phyloP scores from a whole-genome alignment of 768 basidiomycete species.

The Phanerodontia chrysosporium region DNA sequence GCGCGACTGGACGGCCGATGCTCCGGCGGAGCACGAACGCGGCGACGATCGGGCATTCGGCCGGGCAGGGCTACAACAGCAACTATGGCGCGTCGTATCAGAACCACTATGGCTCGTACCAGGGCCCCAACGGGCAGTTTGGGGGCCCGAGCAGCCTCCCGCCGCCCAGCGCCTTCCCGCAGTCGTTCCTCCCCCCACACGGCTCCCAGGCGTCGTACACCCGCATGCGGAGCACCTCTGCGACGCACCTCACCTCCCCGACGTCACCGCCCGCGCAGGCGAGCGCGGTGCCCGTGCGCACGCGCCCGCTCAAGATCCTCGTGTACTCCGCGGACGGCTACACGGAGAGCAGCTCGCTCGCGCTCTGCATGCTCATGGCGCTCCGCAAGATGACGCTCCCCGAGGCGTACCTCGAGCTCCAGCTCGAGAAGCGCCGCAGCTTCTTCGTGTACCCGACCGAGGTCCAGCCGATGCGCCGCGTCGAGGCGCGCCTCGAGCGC shows the following conservation, averaged over 20 bases:
- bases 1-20: neutral
- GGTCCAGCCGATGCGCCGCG: slow-evolving; percentile 61
- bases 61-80: neutral
- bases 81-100: neutral
- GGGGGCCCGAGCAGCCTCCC: slow-evolving; percentile 20
- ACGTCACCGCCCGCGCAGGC: slow-evolving; percentile 1
- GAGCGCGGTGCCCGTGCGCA: slow-evolving; percentile 29
- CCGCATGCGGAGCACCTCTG: slow-evolving; percentile 24
- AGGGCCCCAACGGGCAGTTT: neutral
- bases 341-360: slow-evolving; percentile 88
- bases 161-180: slow-evolving; percentile 23
- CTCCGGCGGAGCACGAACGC: slow-evolving; percentile 12
- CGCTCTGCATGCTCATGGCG: slow-evolving; percentile 84
- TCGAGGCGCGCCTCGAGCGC: slow-evolving; percentile 51
- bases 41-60: slow-evolving; percentile 8
- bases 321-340: slow-evolving; percentile 86
- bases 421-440: slow-evolving; percentile 70
- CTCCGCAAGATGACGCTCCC: slow-evolving; percentile 63
- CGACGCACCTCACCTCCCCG: slow-evolving; percentile 19
- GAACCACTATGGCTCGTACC: neutral
- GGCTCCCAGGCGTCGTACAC: slow-evolving; percentile 18
- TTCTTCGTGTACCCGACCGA: slow-evolving; percentile 93
- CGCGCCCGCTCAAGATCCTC: slow-evolving; percentile 67
- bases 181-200: slow-evolving; percentile 21
- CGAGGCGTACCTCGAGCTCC: slow-evolving; percentile 90